Evolutionary conservation across 202 grass and related monocot genomes (phyloP), one percentile per base, ranked within the genome.

Genomic region (Hordeum pubiflorum): DNA sequence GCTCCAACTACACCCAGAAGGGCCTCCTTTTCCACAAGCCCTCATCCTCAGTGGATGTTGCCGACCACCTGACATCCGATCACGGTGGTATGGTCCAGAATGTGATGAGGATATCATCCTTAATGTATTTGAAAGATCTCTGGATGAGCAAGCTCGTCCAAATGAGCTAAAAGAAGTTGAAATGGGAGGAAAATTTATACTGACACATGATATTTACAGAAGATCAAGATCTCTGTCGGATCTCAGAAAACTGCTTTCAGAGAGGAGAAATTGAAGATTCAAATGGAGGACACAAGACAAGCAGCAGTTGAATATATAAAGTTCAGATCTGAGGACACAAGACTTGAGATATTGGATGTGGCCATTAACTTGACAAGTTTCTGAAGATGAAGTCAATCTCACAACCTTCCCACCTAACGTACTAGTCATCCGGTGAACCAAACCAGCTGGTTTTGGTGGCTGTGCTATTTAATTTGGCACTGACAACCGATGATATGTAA

Each of bases 41-140:
- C 24, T 26, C 24, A 26, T 26, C 24, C 24, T 26, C 24, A 26
- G 24, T 26, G 24, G 24, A 26, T 26, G 24, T 26, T 26, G 24
- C 24, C 24, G 1, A 26, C 24, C 24, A 26, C 24, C 24, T 26
- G 24, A 26, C 24, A 26, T 26, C 24, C 24, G 24, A 26, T 26
- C 24, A 26, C 32, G 54, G 41, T 75, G 69, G 79, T 77, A 72
- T 81, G 62, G 41, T 79, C 56, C 72, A 89, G 68, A 70, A 72
- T 69, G 74, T 27, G 80, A 79, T 88, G 60, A 86, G 29, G 59
- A 85, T 31, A 31, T 31, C 52, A 84, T 91, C 75, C 74, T 89
- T 64, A 86, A 71, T 89, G 88, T 87, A 82, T 88, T 89, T n/a
- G 82, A 93, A 64, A 93, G 79, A 85, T 94, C 95, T 72, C 34